phyloP scores from a whole-genome alignment of 2,329 filamentous ascomycete species.

The Fusarium abutilonis region DNA sequence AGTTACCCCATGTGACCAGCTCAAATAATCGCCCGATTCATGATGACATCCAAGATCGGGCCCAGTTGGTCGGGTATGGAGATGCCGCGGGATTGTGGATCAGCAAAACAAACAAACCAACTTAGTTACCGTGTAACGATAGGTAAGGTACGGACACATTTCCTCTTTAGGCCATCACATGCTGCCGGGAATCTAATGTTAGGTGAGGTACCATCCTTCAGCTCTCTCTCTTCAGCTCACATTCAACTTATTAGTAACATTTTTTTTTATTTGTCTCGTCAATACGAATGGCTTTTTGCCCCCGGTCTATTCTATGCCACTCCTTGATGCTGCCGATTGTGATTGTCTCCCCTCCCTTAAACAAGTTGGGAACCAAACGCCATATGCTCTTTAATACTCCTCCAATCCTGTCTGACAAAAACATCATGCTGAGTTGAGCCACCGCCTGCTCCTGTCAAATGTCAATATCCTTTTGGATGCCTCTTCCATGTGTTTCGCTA shows the following conservation, averaged over 20 bases:
- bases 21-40: conserved; percentile 31
- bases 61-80: conserved; percentile 14
- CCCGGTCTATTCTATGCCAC: conserved; percentile 35
- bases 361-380: conserved; percentile 36
- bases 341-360: conserved; percentile 19
- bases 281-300: conserved; percentile 20
- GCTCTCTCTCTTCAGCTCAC: neutral
- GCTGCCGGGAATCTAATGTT: conserved; percentile 15
- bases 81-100: conserved; percentile 16
- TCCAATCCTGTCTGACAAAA: conserved; percentile 28
- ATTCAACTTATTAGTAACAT: neutral
- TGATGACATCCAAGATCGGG: conserved; percentile 23
- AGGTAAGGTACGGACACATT: neutral
- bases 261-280: conserved; percentile 18
- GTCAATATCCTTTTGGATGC: conserved; percentile 14
- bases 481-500: conserved; percentile 9
- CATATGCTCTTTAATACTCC: conserved; percentile 37
- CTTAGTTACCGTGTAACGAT: too few relatives aligned
- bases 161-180: conserved; percentile 24
- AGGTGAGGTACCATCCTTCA: neutral
- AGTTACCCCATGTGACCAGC: conserved; percentile 22
- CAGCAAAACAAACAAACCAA: neutral
- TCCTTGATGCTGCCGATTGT: conserved; percentile 31
- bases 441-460: conserved; percentile 15
- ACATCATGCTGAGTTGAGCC: conserved; percentile 6